These are phyloP conservation scores for Gillenia trifoliata DNA, from an alignment of 306 rosid species.

Conservation along the genomic window DNA sequence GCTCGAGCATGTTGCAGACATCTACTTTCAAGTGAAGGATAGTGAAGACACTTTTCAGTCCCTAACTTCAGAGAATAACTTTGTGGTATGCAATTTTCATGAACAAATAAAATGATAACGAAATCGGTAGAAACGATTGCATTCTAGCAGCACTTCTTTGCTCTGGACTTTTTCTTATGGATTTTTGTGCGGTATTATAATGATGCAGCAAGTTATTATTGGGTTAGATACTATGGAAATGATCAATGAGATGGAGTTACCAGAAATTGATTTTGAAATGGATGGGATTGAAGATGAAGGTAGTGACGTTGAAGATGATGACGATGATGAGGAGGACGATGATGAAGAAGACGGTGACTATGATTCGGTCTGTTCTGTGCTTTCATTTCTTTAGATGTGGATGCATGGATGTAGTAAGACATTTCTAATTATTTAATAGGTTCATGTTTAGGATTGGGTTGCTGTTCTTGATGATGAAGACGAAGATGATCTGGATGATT, in stretches of 20 bases:
- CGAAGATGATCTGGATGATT: slow-evolving; percentile 54
- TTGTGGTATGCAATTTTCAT: slow-evolving; percentile 59
- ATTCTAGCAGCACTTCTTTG: background rate
- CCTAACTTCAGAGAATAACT: slow-evolving; percentile 73
- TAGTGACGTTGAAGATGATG: slow-evolving; percentile 46
- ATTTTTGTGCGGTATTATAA: slow-evolving; percentile 12
- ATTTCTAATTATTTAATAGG: slow-evolving; percentile 19
- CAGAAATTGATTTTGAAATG: slow-evolving; percentile 80
- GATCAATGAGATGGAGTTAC: slow-evolving; percentile 72
- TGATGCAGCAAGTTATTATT: slow-evolving; percentile 87
- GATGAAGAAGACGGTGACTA: slow-evolving; percentile 48
- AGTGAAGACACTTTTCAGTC: slow-evolving; percentile 66
- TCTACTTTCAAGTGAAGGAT: slow-evolving; percentile 81
- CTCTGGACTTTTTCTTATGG: background rate
- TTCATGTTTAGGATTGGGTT: slow-evolving; percentile 81
- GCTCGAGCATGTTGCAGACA: slow-evolving; percentile 46
- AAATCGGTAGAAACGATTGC: background rate
- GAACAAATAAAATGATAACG: background rate
- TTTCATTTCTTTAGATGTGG: slow-evolving; percentile 1
- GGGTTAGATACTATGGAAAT: slow-evolving; percentile 87
- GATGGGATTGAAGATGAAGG: slow-evolving; percentile 83
- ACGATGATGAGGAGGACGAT: slow-evolving; percentile 30
- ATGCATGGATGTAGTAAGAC: slow-evolving; percentile 4
- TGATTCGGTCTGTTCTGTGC: slow-evolving; percentile 53
- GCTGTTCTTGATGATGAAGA: slow-evolving; percentile 71